These are phyloP conservation scores for Clarireedia homoeocarpa DNA, from an alignment of 2,329 filamentous ascomycete species.

Conservation along the genomic window DNA sequence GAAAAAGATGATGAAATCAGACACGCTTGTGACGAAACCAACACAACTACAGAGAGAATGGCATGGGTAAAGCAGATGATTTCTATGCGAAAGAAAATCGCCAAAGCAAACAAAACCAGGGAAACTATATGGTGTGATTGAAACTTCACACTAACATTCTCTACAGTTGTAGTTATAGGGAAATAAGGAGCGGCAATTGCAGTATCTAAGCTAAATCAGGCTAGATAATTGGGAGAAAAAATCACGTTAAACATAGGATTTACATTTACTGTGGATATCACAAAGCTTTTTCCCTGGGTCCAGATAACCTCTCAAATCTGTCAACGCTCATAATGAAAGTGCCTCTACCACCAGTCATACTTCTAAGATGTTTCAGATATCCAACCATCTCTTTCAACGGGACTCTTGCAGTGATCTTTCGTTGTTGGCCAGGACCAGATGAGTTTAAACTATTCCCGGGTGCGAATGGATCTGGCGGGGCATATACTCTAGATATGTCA, in stretches of 20 bases:
- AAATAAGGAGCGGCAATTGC: too few species aligned
- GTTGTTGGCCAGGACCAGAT: slow-evolving; percentile 41
- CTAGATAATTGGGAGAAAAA: neutral
- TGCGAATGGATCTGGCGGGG: slow-evolving; percentile 78
- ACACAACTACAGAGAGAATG: too few species aligned
- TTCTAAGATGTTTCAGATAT: slow-evolving; percentile 81
- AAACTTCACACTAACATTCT: too few species aligned
- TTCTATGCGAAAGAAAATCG: too few species aligned
- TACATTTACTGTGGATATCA: slow-evolving; percentile 2
- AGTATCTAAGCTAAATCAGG: too few species aligned
- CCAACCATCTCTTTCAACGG: slow-evolving; percentile 96
- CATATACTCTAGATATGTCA: slow-evolving; percentile 70
- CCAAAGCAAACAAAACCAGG: too few species aligned
- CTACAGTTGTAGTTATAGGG: too few species aligned
- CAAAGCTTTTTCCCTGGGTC: slow-evolving; percentile 39
- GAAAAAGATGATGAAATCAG: too few species aligned
- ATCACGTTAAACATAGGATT: too few species aligned
- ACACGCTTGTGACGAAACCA: too few species aligned
- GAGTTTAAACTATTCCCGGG: slow-evolving; percentile 38
- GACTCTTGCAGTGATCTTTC: slow-evolving; percentile 74
- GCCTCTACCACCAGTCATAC: slow-evolving; percentile 77
- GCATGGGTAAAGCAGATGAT: too few species aligned
- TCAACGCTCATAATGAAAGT: slow-evolving; percentile 71
- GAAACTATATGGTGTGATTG: too few species aligned
- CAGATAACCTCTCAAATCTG: slow-evolving; percentile 59